Evolutionary conservation across 1,139 yeast species (phyloP), one percentile per base, ranked within the genome.

Genomic region (Blastobotrys apis): DNA sequence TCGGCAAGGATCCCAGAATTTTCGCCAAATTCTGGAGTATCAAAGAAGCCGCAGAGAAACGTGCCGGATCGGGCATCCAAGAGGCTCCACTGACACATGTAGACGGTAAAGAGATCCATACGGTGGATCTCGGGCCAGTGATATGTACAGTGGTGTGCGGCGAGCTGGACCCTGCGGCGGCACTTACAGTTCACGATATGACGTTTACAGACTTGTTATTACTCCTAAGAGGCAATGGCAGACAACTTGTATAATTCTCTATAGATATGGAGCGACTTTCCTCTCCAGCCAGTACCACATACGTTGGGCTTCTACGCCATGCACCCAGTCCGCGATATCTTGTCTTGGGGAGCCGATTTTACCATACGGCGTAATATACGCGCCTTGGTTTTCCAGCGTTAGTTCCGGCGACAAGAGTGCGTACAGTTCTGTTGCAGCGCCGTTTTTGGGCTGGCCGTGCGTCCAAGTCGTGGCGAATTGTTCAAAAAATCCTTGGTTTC

Each of bases 401-500:
- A 70, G 45, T 0, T 56, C 60, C 19, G 76, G 75, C 37, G 58
- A 60, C 33, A 71, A 59, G 20, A 70, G 72, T 32, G 65, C 72
- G 55, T 58, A 68, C 35, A 69, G 55, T 51, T 66, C 75, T 4
- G 71, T 57, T 46, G 69, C 68, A 0, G 75, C 73, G 9, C 77
- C 78, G 47, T 63, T 64, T 41, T 30, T 3, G 47, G 19, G 16
- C 51, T 16, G n/a, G 3, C 22, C 32, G 25, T 29, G 22, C 39
- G 20, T 9, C 43, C 8, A 22, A 19, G 35, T 10, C 12, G 12
- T n/a, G 15, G 20, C 25, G 21, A n/a, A 8, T 10, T 34, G 20
- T 9, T 33, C 20, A 2, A 39, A 19, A 31, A 20, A 47, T 32
- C 44, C 51, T 50, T 57, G 47, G 46, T 64, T 54, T 52, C 78